Conservation (phyloP, 371 early-diverging fungal species). For the Apophysomyces elegans region DNA sequence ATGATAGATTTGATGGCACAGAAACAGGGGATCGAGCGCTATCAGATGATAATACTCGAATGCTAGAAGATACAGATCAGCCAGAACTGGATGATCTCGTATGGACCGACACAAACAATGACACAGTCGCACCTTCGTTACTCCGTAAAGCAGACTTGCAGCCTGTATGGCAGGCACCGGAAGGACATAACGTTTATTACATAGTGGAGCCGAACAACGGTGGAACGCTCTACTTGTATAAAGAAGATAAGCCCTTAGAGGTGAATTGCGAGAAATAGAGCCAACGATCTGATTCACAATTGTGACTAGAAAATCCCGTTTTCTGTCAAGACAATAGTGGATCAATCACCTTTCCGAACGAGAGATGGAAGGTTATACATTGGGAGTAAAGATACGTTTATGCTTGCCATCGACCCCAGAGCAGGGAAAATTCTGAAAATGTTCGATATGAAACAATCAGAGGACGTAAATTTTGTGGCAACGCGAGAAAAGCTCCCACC, state of each 20-base stretch:
- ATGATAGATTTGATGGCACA: not conserved
- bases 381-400: slow-evolving; percentile 66
- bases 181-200: slow-evolving; percentile 40
- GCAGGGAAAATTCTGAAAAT: slow-evolving; percentile 65
- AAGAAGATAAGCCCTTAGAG: slow-evolving; percentile 59
- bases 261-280: slow-evolving; percentile 29
- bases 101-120: not conserved
- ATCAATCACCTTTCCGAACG: slow-evolving; percentile 61
- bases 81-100: not conserved
- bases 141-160: not conserved
- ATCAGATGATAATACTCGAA: too few species aligned
- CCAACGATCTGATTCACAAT: not conserved
- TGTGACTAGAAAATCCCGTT: slow-evolving; percentile 67
- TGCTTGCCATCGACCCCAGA: slow-evolving; percentile 73
- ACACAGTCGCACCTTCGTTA: not conserved
- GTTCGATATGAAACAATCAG: slow-evolving; percentile 50
- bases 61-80: not conserved
- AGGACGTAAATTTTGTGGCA: slow-evolving; percentile 26
- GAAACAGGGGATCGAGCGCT: too few species aligned
- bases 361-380: slow-evolving; percentile 67
- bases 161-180: not conserved
- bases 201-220: slow-evolving; percentile 82
- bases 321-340: slow-evolving; percentile 71
- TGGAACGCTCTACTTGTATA: slow-evolving; percentile 73
- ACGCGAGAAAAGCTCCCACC: slow-evolving; percentile 27